Conservation (phyloP, 331 rosid genomes). For the Malus hybrid region DNA sequence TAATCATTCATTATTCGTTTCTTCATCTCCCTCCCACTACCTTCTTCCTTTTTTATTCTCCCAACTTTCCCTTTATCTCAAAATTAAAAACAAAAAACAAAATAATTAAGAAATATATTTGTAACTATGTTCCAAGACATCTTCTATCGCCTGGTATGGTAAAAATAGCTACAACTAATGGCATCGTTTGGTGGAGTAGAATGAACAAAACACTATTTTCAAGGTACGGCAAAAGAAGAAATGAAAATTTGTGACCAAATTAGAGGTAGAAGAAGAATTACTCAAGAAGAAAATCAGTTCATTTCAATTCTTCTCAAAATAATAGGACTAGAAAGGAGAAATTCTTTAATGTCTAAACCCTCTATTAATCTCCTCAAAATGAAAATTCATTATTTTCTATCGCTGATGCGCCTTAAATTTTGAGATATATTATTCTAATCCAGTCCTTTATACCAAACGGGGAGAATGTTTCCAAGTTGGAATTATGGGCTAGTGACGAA, state of each 20-base stretch:
- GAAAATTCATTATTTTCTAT: too few relatives aligned
- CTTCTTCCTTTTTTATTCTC: neutral
- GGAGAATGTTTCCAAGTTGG: too few relatives aligned
- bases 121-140: neutral
- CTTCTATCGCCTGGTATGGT: neutral
- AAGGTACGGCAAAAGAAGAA: rapidly evolving
- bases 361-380: too few relatives aligned
- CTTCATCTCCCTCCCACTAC: neutral
- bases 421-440: neutral
- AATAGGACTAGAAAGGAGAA: too few relatives aligned
- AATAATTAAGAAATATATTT: neutral
- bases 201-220: too few relatives aligned
- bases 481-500: neutral
- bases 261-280: neutral
- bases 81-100: too few relatives aligned
- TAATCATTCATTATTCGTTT: too few relatives aligned
- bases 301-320: too few relatives aligned
- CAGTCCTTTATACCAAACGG: too few relatives aligned
- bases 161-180: neutral
- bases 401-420: too few relatives aligned
- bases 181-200: neutral
- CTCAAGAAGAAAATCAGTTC: too few relatives aligned
- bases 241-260: neutral
- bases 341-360: too few relatives aligned
- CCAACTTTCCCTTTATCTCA: neutral